Evolutionary conservation across 2,329 filamentous ascomycete species (phyloP), one percentile per base, ranked within the genome.

Genomic region (Plectosphaerella plurivora): DNA sequence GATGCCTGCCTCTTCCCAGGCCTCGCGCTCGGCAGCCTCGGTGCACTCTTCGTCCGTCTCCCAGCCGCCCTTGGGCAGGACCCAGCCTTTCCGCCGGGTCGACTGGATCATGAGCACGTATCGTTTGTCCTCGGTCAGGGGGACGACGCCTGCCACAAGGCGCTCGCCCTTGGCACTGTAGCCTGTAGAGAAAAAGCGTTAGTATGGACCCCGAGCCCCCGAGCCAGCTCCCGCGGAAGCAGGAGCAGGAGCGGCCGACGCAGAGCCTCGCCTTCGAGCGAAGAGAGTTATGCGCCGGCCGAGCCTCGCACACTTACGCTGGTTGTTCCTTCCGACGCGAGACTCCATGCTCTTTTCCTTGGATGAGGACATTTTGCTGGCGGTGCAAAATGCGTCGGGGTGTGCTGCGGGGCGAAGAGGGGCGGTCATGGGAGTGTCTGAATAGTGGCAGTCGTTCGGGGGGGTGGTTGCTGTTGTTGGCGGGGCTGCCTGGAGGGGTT

Each of bases 1-100:
- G 64, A 97, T 95, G 63, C 94, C 94, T 42, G 92, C 94, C 74
- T 97, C 94, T 75, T 97, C 94, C 94, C 94, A 97, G 55, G 94
- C 94, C 72, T 99, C 94, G 60, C 94, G 77, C 77, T 87, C 72
- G 52, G 94, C 94, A 53, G 94, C 56, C 68, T 93, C 83, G 56
- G 88, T 84, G 57, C 89, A 94, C 56, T 86, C 83, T 73, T 99
- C 94, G 71, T 99, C 94, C 35, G 85, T 87, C 71, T 99, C 94
- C 92, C 94, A 99, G 55, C 94, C 94, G 66, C 94, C 94, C 70
- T 99, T 99, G 55, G 94, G 94, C 54, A 99, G 79, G 44, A 99
- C 94, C 94, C 94, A 99, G 63, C 89, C 90, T 69, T 90, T 90
- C 63, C 91, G 87, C 59, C 90, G 84, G 50, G 89, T 93, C 51